Base-by-base conservation (phyloP, 202 grass and related monocot species). In the Elaeis oleifera region DNA sequence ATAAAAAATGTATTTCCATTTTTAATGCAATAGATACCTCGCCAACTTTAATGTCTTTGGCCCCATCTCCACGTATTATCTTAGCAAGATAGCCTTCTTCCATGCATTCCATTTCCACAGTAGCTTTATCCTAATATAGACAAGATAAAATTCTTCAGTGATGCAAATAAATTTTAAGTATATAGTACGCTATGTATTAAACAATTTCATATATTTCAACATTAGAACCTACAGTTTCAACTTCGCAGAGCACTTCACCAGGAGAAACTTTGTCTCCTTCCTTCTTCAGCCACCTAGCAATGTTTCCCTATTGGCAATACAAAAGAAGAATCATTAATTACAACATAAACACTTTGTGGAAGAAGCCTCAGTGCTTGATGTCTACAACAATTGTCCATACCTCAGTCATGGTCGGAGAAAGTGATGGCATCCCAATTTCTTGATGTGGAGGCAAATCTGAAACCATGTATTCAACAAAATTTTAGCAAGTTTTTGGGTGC, bases 71-170 rank as follows among this genome's bases (percentile, higher is more conserved):
- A 2, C 76, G 79, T 73, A 99, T 54, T 70, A 99, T 99, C 65
- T 99, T 99, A 75, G 94, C 88, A 23, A 99, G 77, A 86, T 89
- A 99, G 18, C 94, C 94, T 60, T 99, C 94, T 78, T 99, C 94
- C 94, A 99, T 99, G 79, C 88, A 89, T 71, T 99, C 94, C 94
- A 92, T 89, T 53, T 99, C 88, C 4, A 92, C 88, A 0, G 88
- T 99, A 3, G 88, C 94, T 79, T 99, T 99, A 71, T 92, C 94
- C 94, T 99, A 67, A 67, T 65, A 18, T 27, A 54, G 18, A 11
- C 18, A 31, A 16, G 14, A 28, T 58, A 20, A 11, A 16, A 18
- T 3, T 55, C 27, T 36, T 39, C 5, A 22, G 36, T 13, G 11
- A 44, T 44, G 6, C 3, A 54, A 4, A 54, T 16, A 48, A 27